These are phyloP conservation scores for Akebia trifoliata DNA, from an alignment of 164 flowering plant genomes.

Conservation along the genomic window DNA sequence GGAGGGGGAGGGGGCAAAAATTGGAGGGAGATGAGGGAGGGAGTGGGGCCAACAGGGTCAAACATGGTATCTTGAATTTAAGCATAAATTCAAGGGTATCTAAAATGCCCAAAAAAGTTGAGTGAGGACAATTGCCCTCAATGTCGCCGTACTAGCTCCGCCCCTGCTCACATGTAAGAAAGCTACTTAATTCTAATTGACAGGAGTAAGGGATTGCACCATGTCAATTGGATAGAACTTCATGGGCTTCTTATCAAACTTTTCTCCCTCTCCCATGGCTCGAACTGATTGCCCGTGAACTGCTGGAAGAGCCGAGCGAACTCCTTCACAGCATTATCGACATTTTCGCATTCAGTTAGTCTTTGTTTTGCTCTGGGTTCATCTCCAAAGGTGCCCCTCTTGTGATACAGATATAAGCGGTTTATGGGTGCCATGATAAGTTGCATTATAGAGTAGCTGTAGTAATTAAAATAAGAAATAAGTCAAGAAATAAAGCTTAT, in stretches of 20 bases:
- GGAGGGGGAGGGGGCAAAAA: too few relatives aligned
- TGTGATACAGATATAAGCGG: slow-evolving; percentile 54
- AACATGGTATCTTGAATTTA: too few relatives aligned
- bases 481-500: too few relatives aligned
- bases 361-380: slow-evolving; percentile 61
- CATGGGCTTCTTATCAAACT: slow-evolving; percentile 43
- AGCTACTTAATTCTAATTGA: too few relatives aligned
- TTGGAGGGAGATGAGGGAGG: too few relatives aligned
- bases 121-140: too few relatives aligned
- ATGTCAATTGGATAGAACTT: slow-evolving; percentile 71
- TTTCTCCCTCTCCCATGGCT: slow-evolving; percentile 88
- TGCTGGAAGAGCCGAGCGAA: slow-evolving; percentile 64
- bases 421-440: slow-evolving; percentile 54
- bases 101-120: too few relatives aligned
- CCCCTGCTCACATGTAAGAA: too few relatives aligned
- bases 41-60: too few relatives aligned
- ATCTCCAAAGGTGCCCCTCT: slow-evolving; percentile 61
- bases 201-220: slow-evolving; percentile 26
- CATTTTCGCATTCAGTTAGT: slow-evolving; percentile 50
- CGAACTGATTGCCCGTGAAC: slow-evolving; percentile 68
- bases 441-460: slow-evolving; percentile 66
- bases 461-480: slow-evolving; percentile 1
- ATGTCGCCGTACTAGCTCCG: too few relatives aligned
- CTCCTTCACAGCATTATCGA: slow-evolving; percentile 44
- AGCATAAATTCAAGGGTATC: too few relatives aligned